Evolutionary conservation across 2,329 filamentous ascomycete genomes (phyloP), one percentile per base, ranked within the genome.

Genomic region (Drechslerella stenobrocha): DNA sequence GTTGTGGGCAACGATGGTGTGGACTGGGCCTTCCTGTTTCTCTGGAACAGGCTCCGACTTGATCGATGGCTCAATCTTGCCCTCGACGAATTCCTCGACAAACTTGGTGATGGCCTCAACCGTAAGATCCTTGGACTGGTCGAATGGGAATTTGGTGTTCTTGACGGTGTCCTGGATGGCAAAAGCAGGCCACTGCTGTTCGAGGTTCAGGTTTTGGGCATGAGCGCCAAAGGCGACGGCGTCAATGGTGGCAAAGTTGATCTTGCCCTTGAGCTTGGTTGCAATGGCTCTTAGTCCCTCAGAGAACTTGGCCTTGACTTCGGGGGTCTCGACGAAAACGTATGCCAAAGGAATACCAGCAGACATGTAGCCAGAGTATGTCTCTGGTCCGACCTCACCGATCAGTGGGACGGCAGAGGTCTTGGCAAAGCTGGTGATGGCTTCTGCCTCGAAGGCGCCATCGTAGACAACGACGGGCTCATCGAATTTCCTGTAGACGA

Each of bases 231-330:
- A 98, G 69, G 88, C 79, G 82, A 89, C 89, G 73, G 93, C 91
- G 76, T 98, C 93, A 74, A 98, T 97, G 75, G 90, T 96, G 72
- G 91, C 93, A 77, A 98, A 95, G 87, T 95, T 97, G 81, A 98
- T 84, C 77, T 85, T 86, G 79, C 93, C 92, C 80, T 91, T 92
- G 83, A 90, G 85, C 81, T 92, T 88, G 81, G 95, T 84, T 69
- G 93, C 93, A 72, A 98, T 78, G 72, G 89, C 82, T 83, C 90
- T 95, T 75, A 98, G 82, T 70, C 84, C 81, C 71, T 87, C 84
- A 73, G 87, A 81, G 72, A 96, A 85, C 75, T 85, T 80, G 75
- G 87, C 84, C 74, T 93, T 91, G 83, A 96, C 90, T 80, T 97
- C 92, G 24, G 83, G 77, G 45, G 88, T 91, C 81, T 96, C 91